A percentile compares a stretch with the other conserved stretches of the same genome.
These are phyloP conservation scores for Sclerotinia sclerotiorum DNA, from an alignment of 2,329 filamentous ascomycete species.

Conservation along the genomic window DNA sequence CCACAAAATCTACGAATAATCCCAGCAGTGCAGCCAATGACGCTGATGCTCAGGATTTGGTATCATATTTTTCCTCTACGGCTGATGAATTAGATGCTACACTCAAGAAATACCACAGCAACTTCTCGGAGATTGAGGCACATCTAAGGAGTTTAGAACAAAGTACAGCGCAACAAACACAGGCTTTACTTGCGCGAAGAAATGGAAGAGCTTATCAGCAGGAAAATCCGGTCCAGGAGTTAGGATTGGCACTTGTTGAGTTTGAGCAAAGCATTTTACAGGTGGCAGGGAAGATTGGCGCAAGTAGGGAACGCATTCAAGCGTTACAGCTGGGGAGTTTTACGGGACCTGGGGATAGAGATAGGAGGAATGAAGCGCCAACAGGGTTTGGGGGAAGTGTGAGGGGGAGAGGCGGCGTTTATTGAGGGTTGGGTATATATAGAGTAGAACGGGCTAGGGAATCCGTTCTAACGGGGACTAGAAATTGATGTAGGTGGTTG, in stretches of 20 bases:
- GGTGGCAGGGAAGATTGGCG: slow-evolving; percentile 60
- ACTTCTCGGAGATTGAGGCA: slow-evolving; percentile 63
- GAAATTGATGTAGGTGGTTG: slow-evolving; percentile 7
- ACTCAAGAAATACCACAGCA: slow-evolving; percentile 56
- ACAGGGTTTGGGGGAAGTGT: not conserved
- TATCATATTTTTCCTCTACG: slow-evolving; percentile 62
- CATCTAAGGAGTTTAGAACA: slow-evolving; percentile 64
- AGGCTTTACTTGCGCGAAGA: slow-evolving; percentile 49
- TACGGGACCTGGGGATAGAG: slow-evolving; percentile 20
- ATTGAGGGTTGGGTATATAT: slow-evolving; percentile 10
- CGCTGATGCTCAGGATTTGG: slow-evolving; percentile 58
- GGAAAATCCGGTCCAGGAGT: slow-evolving; percentile 50
- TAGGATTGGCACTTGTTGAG: slow-evolving; percentile 61
- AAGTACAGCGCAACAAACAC: slow-evolving; percentile 59
- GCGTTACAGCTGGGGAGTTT: slow-evolving; percentile 52
- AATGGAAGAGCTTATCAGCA: slow-evolving; percentile 42
- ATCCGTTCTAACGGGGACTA: not conserved
- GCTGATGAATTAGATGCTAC: slow-evolving; percentile 61
- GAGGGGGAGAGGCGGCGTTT: slow-evolving; percentile 15
- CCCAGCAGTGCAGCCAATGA: slow-evolving; percentile 42
- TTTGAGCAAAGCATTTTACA: slow-evolving; percentile 65
- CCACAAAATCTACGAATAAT: slow-evolving; percentile 44
- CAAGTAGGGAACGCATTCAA: slow-evolving; percentile 60
- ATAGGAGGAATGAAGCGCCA: not conserved
- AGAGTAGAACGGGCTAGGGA: not conserved